Percentiles rank a stretch among this genome's conserved stretches.
phyloP scores from a whole-genome alignment of 2,329 filamentous ascomycete species.

The Rhynchosporium graminicola region DNA sequence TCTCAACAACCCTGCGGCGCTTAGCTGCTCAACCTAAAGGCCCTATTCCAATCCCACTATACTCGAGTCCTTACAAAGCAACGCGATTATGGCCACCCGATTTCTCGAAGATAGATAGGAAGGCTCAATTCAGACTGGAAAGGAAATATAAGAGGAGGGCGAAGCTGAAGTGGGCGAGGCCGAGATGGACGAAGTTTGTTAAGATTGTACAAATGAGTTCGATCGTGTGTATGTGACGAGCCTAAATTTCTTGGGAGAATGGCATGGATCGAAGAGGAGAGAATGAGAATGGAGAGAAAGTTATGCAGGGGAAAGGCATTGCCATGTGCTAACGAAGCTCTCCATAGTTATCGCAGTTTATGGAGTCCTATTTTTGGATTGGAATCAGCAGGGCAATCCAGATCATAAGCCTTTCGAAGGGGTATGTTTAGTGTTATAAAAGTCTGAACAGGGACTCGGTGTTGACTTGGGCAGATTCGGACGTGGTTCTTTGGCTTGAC shows the following conservation, averaged over 20 bases:
- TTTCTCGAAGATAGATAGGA: slow-evolving; percentile 66
- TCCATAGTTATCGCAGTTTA: slow-evolving; percentile 54
- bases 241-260: no score
- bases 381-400: slow-evolving; percentile 41
- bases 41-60: slow-evolving; percentile 33
- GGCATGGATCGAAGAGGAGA: neutral
- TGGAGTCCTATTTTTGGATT: slow-evolving; percentile 63
- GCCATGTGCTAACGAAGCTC: neutral
- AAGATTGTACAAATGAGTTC: slow-evolving; percentile 59
- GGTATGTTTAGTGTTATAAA: slow-evolving; percentile 43
- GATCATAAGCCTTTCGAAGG: slow-evolving; percentile 51
- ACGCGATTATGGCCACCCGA: slow-evolving; percentile 80
- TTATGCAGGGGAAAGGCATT: neutral
- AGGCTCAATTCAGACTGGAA: slow-evolving; percentile 77
- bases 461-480: slow-evolving; percentile 42
- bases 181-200: slow-evolving; percentile 64
- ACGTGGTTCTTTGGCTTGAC: slow-evolving; percentile 44
- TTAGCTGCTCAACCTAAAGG: slow-evolving; percentile 40
- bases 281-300: neutral
- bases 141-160: slow-evolving; percentile 74
- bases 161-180: slow-evolving; percentile 60
- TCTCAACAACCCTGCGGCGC: slow-evolving; percentile 49
- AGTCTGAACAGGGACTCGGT: neutral
- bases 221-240: slow-evolving; percentile 35
- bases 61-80: slow-evolving; percentile 61